Evolutionary conservation across 2,329 filamentous ascomycete species (phyloP).

Genomic region (Cercospora sp.): DNA sequence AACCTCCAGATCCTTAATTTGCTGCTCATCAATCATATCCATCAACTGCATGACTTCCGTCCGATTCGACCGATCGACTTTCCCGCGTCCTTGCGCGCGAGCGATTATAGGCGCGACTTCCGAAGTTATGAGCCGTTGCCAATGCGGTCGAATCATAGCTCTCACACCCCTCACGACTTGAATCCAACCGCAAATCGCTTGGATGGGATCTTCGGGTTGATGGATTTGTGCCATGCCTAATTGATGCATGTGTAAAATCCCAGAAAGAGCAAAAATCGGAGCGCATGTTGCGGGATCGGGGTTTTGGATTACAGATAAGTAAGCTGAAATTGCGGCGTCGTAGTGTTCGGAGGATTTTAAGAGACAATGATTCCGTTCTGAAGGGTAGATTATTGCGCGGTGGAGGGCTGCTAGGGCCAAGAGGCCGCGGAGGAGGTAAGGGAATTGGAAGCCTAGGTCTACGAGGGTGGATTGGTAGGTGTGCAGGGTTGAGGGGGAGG

Average conservation of each 20-base stretch:
- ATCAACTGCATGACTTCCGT: constrained; percentile 18
- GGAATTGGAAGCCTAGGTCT: constrained; percentile 27
- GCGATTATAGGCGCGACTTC: constrained; percentile 20
- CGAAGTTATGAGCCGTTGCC: constrained; percentile 18
- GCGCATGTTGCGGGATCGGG: constrained; percentile 20
- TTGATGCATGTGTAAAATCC: constrained; percentile 20
- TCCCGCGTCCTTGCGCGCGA: neutral
- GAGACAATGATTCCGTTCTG: constrained; percentile 18
- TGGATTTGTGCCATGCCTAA: constrained; percentile 21
- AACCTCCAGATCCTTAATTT: neutral
- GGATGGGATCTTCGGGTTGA: constrained; percentile 19
- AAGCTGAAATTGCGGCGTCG: constrained; percentile 16
- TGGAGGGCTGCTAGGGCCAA: constrained; percentile 29
- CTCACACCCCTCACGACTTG: constrained; percentile 19
- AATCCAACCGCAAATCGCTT: constrained; percentile 21
- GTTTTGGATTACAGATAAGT: constrained; percentile 12
- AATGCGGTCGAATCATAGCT: constrained; percentile 18
- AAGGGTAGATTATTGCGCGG: constrained; percentile 20
- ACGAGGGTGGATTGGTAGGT: constrained; percentile 24
- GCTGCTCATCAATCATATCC: constrained; percentile 2
- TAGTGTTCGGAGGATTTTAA: constrained; percentile 23
- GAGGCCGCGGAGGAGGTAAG: constrained; percentile 29
- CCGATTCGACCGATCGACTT: neutral
- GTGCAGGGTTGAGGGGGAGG: neutral
- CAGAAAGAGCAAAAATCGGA: constrained; percentile 19